A percentile compares a stretch with the other conserved stretches of the same genome.
These are phyloP conservation scores for Pleurotus salmoneostramineus DNA, from an alignment of 768 basidiomycete genomes.

Conservation along the genomic window DNA sequence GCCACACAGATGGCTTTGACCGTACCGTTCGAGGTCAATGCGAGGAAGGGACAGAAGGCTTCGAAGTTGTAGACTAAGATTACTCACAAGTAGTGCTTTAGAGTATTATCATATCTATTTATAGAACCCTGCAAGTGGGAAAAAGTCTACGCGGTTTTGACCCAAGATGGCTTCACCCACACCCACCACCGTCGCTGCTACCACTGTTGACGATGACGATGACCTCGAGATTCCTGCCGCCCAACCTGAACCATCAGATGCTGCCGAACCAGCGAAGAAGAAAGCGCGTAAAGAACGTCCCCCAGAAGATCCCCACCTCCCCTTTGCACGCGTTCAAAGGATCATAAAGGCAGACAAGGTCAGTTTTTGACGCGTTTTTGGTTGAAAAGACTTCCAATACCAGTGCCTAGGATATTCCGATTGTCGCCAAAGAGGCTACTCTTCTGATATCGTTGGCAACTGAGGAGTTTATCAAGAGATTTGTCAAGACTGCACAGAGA, in stretches of 20 bases:
- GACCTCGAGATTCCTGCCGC: not conserved
- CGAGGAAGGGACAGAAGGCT: conserved; percentile 19
- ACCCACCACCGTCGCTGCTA: not conserved
- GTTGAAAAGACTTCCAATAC: not conserved
- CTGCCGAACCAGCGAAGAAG: not conserved
- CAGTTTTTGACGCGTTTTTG: conserved; percentile 11
- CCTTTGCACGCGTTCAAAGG: conserved; percentile 74
- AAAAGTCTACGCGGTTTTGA: too few species aligned
- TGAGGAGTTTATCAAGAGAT: conserved; percentile 81
- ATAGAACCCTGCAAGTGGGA: too few species aligned
- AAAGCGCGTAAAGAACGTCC: not conserved
- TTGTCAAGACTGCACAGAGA: conserved; percentile 68
- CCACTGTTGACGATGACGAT: not conserved
- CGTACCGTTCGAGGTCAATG: conserved; percentile 38
- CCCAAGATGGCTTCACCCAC: not conserved
- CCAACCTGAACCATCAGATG: not conserved
- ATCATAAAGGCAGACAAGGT: conserved; percentile 88
- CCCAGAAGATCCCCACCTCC: conserved; percentile 31
- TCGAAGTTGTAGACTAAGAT: not conserved
- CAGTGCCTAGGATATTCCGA: conserved; percentile 61
- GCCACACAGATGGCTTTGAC: conserved; percentile 59
- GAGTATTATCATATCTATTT: too few species aligned
- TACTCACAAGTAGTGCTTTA: too few species aligned
- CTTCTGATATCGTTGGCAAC: conserved; percentile 80
- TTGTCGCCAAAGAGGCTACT: conserved; percentile 72